Conservation (phyloP, 2,329 filamentous ascomycete species). For the Teratosphaeria gauchensis region DNA sequence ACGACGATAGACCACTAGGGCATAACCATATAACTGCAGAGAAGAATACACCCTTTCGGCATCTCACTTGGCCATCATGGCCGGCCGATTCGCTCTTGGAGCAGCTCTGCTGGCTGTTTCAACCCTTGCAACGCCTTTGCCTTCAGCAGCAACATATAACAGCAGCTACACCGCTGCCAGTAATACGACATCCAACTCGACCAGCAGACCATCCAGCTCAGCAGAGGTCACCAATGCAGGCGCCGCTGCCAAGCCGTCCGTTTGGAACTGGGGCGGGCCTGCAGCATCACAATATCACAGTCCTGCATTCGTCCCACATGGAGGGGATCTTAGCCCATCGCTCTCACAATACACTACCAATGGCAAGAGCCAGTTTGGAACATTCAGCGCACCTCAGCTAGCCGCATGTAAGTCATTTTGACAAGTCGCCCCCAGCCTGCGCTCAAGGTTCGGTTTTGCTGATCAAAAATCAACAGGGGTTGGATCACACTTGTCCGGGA, state of each 20-base stretch:
- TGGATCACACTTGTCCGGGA: not conserved
- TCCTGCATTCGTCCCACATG: slow-evolving; percentile 13
- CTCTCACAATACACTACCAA: slow-evolving; percentile 17
- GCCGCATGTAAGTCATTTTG: slow-evolving; percentile 13
- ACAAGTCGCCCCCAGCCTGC: slow-evolving; percentile 11
- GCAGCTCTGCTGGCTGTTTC: not conserved
- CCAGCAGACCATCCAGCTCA: slow-evolving; percentile 1
- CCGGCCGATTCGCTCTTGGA: not conserved
- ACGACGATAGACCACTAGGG: not conserved
- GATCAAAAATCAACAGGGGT: not conserved
- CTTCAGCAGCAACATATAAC: not conserved
- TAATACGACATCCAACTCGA: slow-evolving; percentile 3
- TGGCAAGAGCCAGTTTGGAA: slow-evolving; percentile 19
- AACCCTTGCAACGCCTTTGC: not conserved
- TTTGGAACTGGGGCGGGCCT: slow-evolving; percentile 8
- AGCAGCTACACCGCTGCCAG: not conserved
- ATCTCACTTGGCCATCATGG: not conserved
- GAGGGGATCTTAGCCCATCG: slow-evolving; percentile 6
- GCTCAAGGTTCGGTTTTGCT: not conserved
- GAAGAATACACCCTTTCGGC: not conserved
- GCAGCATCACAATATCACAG: slow-evolving; percentile 6
- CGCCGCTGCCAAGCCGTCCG: slow-evolving; percentile 2
- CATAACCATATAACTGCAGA: not conserved
- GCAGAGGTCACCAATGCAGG: not conserved
- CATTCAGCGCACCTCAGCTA: slow-evolving; percentile 13